Conservation (phyloP, 1,284 basidiomycete species). For the Apiotrichum gamsii region DNA sequence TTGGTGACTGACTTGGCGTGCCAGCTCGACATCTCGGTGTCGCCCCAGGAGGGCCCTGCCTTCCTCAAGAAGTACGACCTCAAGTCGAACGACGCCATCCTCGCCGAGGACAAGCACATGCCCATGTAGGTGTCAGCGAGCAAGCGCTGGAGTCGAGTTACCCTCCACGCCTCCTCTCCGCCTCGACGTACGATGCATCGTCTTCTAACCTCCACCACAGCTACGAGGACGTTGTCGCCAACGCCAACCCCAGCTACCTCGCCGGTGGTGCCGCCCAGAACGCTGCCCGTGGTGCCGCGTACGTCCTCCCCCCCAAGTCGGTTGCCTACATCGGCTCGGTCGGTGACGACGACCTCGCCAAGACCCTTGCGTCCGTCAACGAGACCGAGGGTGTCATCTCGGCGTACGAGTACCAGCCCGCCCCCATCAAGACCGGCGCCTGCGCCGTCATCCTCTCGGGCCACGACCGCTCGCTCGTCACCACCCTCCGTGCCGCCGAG, state of each 20-base stretch:
- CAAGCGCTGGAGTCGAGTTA: neutral
- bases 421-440: slow-evolving; percentile 85
- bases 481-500: slow-evolving; percentile 83
- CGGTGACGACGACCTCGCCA: slow-evolving; percentile 82
- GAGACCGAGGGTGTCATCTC: slow-evolving; percentile 82
- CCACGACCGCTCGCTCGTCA: slow-evolving; percentile 87
- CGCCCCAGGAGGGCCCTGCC: slow-evolving; percentile 60
- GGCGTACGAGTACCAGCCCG: slow-evolving; percentile 75
- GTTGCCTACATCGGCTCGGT: slow-evolving; percentile 95
- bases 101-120: slow-evolving; percentile 82
- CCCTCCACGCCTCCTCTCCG: neutral
- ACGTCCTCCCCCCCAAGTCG: slow-evolving; percentile 77
- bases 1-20: neutral
- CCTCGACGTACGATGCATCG: no score
- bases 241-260: slow-evolving; percentile 78
- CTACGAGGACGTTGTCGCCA: slow-evolving; percentile 79
- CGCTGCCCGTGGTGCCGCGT: slow-evolving; percentile 93
- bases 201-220: no score
- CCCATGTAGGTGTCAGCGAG: slow-evolving; percentile 58
- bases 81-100: slow-evolving; percentile 93
- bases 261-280: slow-evolving; percentile 98
- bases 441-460: slow-evolving; percentile 95
- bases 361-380: slow-evolving; percentile 89
- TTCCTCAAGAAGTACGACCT: slow-evolving; percentile 86
- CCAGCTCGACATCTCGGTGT: slow-evolving; percentile 76